Evolutionary conservation across 805 yeast species (phyloP), one percentile per base, ranked within the genome.

Genomic region (Candida endomychidarum): DNA sequence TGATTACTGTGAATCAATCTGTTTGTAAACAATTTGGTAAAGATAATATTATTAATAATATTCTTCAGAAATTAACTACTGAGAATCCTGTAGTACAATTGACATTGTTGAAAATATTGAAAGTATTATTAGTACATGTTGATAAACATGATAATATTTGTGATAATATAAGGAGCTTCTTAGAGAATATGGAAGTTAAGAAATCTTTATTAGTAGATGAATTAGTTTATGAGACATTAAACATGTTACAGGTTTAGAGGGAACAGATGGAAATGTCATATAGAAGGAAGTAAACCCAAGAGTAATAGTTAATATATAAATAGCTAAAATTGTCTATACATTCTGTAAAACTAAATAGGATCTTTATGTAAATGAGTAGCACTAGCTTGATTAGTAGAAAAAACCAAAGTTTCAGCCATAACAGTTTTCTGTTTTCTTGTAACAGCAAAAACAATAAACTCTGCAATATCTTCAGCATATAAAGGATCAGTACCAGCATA

Each of bases 381-480:
- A 43, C 86, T 75, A 3, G 95, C 96, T 70, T 90, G 97, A 67
- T 85, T 82, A 33, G 81, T 75, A 12, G 96, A 86, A 67, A 89
- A 86, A 9, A 91, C 81, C 58, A 90, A 71, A 12, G 87, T 72
- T 58, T 89, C 95, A 2, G 91, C 90, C 54, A 84, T 65, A 12
- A 84, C 91, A 1, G 86, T 78, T 57, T 84, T 84, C 49, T 74
- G 75, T 45, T 79, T 77, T 63, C 93, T 77, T 6, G 89, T 69
- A 32, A 79, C 67, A 11, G 78, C 78, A 57, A 83, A 84, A 7
- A 78, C 79, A 52, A 85, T 81, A 40, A 81, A 56, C 54, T 84
- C 93, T 18, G 91, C 90, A 59, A 84, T 79, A 54, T 85, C 91
- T 40, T 74, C 78, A 14, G 88, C 86, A 24, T 70, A 66, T 48